Base-by-base conservation (phyloP, 2,329 filamentous ascomycete species). In the Cercospora sojina region DNA sequence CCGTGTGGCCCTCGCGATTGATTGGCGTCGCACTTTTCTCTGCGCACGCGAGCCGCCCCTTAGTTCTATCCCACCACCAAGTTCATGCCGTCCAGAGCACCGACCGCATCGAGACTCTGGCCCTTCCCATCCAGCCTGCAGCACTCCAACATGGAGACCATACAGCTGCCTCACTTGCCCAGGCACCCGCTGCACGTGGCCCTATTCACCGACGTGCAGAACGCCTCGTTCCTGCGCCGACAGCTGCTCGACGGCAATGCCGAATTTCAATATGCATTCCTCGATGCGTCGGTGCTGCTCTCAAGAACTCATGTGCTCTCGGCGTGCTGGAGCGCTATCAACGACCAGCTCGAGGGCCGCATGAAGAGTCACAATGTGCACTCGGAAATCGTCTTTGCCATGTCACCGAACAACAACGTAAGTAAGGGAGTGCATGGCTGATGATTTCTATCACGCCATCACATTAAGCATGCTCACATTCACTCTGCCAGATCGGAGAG, bases 221-320 rank as follows among this genome's bases (percentile, higher is more conserved):
- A 99, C 77, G 86, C 92, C 10, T 80, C 86, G 0, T 93, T 90
- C 75, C 83, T 99, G 51, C 90, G 93, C 61, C 84, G 89, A 72
- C 93, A 97, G 80, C 87, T 99, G 5, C 83, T 98, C n/a, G 85
- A 87, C 5, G 91, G 91, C 61, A 97, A 98, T 76, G 76, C 87
- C 10, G 89, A 90, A 8, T 98, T 93, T 74, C 93, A 98, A 79
- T 98, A 98, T 83, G 93, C 93, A 35, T 91, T 99, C 71, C 86
- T 99, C 56, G 94, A 99, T 80, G 93, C 93, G 20, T 88, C 87
- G 55, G 87, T 91, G 77, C 82, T 96, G 65, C 78, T 93, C 25
- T 93, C 91, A 1, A 84, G 88, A 32, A 81, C 84, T 5, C 93
- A 96, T 72, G 81, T 92, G 53, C 84, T 95, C 25, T 87, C 91